phyloP scores from a whole-genome alignment of 1,284 basidiomycete genomes.

The Apiotrichum sp. region DNA sequence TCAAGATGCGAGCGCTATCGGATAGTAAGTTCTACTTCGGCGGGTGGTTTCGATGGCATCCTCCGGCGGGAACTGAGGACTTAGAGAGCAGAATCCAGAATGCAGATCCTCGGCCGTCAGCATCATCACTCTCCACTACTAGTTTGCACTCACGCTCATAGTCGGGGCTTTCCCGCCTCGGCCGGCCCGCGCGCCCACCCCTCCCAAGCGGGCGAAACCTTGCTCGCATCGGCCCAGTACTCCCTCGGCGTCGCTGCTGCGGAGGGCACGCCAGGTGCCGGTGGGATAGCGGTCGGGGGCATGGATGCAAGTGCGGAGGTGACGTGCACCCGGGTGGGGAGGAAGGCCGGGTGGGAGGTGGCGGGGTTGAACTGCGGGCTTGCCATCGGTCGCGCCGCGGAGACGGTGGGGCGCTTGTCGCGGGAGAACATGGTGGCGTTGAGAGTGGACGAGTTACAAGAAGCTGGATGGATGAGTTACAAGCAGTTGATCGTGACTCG shows the following conservation, averaged over 20 bases:
- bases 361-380: slow-evolving; percentile 7
- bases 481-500: too few species aligned
- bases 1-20: too few species aligned
- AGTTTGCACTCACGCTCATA: background rate
- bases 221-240: slow-evolving; percentile 10
- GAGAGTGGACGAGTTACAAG: background rate
- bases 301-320: background rate
- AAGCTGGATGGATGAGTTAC: too few species aligned
- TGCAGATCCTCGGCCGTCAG: too few species aligned
- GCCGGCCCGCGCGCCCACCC: slow-evolving; percentile 15
- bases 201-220: slow-evolving; percentile 18
- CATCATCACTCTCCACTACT: too few species aligned
- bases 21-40: too few species aligned
- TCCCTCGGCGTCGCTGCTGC: background rate
- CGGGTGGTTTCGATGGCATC: too few species aligned
- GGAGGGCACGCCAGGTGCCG: background rate
- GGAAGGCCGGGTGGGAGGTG: slow-evolving; percentile 13
- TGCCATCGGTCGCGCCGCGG: background rate
- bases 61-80: too few species aligned
- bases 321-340: slow-evolving; percentile 14
- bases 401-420: slow-evolving; percentile 14
- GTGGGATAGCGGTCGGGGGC: background rate
- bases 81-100: too few species aligned
- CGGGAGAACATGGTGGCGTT: slow-evolving; percentile 10
- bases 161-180: slow-evolving; percentile 7